A percentile compares a stretch with the other conserved stretches of the same genome.
These are phyloP conservation scores for Actinomucor elegans DNA, from an alignment of 371 early-diverging fungal species.

Conservation along the genomic window DNA sequence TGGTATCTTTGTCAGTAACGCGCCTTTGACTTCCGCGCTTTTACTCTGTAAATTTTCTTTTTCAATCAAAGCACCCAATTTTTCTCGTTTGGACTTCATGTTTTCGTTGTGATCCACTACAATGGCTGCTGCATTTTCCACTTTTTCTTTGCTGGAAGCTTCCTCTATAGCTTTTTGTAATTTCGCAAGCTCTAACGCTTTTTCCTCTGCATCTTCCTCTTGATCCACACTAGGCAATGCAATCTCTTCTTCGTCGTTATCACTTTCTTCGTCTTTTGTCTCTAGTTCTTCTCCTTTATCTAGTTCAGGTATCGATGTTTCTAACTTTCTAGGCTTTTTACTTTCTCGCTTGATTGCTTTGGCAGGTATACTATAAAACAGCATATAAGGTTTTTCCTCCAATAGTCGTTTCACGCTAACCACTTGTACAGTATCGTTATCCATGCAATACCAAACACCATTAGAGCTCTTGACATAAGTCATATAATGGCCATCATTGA, in stretches of 20 bases:
- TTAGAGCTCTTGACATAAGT: constrained; percentile 77
- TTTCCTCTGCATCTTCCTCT: constrained; percentile 32
- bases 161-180: constrained; percentile 33
- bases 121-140: constrained; percentile 37
- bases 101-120: constrained; percentile 52
- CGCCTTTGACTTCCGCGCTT: constrained; percentile 46
- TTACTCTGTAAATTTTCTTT: constrained; percentile 43
- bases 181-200: constrained; percentile 25
- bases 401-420: constrained; percentile 75
- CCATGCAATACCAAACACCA: constrained; percentile 84
- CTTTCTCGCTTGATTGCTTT: constrained; percentile 22
- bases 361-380: constrained; percentile 66
- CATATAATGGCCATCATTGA: constrained; percentile 81
- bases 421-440: constrained; percentile 72
- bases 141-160: constrained; percentile 35
- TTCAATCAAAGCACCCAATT: constrained; percentile 51
- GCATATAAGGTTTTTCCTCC: constrained; percentile 73
- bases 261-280: constrained; percentile 10
- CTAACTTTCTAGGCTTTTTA: constrained; percentile 8
- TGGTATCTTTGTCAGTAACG: constrained; percentile 28
- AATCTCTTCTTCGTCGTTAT: constrained; percentile 15
- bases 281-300: constrained; percentile 9
- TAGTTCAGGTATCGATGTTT: constrained; percentile 17
- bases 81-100: constrained; percentile 54
- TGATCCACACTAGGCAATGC: neutral